Conservation (phyloP, 2,329 filamentous ascomycete species). For the Verticillium nonalfalfae region DNA sequence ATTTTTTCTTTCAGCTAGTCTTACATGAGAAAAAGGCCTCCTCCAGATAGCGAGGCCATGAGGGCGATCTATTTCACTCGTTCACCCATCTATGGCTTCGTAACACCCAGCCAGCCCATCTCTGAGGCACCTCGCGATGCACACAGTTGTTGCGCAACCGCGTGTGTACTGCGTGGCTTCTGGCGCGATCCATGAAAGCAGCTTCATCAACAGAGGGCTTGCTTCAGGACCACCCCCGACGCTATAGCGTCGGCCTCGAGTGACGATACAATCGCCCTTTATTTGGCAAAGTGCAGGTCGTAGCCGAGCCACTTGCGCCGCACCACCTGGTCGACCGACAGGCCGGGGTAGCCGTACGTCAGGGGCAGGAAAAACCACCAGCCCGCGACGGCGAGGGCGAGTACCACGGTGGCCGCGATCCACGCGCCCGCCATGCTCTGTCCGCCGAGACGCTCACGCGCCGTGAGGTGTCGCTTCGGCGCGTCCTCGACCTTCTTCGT, state of each 20-base stretch:
- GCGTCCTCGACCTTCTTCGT: constrained; percentile 36
- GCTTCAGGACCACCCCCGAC: background rate
- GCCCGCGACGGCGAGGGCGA: constrained; percentile 62
- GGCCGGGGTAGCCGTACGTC: constrained; percentile 89
- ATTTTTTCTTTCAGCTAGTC: background rate
- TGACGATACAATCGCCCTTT: constrained; percentile 23
- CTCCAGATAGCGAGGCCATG: background rate
- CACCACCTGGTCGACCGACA: constrained; percentile 71
- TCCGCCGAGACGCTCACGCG: constrained; percentile 71
- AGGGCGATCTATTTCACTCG: no score
- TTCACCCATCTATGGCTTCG: no score
- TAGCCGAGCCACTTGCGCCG: constrained; percentile 94
- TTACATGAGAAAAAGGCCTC: background rate
- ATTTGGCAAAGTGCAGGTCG: constrained; percentile 98
- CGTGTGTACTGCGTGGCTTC: background rate
- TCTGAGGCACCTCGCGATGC: background rate
- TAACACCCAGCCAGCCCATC: background rate
- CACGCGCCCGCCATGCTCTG: constrained; percentile 75
- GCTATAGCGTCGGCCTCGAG: background rate
- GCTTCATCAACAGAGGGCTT: background rate
- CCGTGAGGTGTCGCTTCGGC: constrained; percentile 61
- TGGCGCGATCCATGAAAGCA: background rate
- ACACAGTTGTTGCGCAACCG: background rate
- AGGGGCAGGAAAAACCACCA: constrained; percentile 94
- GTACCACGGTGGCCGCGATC: constrained; percentile 68